Percentiles rank a stretch among this genome's conserved stretches.
Evolutionary conservation across 2,329 filamentous ascomycete genomes (phyloP).

Genomic region (Fusarium verticillioides): DNA sequence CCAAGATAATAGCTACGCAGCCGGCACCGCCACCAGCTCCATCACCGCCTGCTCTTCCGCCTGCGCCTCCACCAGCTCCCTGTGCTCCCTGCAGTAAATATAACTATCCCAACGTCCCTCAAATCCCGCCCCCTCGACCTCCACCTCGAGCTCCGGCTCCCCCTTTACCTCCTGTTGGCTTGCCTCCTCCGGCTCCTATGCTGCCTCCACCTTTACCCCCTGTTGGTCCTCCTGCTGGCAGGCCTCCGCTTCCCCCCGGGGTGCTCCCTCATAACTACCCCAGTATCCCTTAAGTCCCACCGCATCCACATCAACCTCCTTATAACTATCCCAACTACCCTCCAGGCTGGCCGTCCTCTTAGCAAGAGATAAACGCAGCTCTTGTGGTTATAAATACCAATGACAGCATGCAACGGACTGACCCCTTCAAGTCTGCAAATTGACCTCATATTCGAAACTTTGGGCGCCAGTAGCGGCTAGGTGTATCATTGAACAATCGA

Average conservation of each 20-base stretch:
- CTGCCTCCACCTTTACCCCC: neutral
- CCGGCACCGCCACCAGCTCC: neutral
- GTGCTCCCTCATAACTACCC: neutral
- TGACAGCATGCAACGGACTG: neutral
- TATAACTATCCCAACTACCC: neutral
- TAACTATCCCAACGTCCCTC: neutral
- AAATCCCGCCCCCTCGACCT: neutral
- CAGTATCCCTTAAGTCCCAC: neutral
- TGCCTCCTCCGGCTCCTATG: neutral
- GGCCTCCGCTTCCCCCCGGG: neutral
- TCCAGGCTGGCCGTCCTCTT: neutral
- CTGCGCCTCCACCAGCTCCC: neutral
- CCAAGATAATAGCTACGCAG: neutral
- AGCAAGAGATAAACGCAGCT: neutral
- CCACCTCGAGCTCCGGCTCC: neutral
- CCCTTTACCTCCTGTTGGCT: neutral
- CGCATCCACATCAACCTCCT: neutral
- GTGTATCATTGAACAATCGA: accelerated
- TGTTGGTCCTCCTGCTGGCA: neutral
- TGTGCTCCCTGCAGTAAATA: neutral
- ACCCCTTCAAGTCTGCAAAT: neutral
- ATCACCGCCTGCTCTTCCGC: neutral
- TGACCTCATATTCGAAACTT: neutral
- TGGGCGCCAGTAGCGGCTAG: accelerated
- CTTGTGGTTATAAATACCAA: too few relatives aligned